Percentiles rank a stretch among this genome's conserved stretches.
Conservation (phyloP, 345 rosid species). For the Hevea brasiliensis region DNA sequence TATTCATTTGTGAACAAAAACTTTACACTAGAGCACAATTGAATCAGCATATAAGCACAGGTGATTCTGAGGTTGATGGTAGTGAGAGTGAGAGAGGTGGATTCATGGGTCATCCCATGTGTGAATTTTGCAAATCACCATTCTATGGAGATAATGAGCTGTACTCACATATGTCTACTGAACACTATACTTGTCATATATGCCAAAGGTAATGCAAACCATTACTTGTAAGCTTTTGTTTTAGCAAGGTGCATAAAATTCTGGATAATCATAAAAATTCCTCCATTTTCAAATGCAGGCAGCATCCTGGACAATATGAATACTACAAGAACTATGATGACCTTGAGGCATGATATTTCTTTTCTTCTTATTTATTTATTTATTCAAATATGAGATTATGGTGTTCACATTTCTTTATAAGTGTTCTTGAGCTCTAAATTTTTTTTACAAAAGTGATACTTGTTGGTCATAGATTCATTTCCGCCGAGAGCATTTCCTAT, state of each 20-base stretch:
- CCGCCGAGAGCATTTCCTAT: conserved; percentile 80
- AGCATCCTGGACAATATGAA: conserved; percentile 82
- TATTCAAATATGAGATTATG: background rate
- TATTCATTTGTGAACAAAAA: conserved; percentile 93
- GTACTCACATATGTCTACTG: conserved; percentile 87
- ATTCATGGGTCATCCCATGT: conserved; percentile 86
- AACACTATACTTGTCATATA: conserved; percentile 86
- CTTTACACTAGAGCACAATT: conserved; percentile 74
- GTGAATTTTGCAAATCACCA: conserved; percentile 83
- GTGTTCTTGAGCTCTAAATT: background rate
- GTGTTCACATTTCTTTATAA: background rate
- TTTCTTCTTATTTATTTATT: conserved; percentile 5
- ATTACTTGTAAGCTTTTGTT: background rate
- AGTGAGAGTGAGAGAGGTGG: conserved; percentile 97
- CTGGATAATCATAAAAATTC: background rate
- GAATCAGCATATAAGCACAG: conserved; percentile 80
- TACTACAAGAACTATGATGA: conserved; percentile 90
- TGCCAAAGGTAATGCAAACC: conserved; percentile 72
- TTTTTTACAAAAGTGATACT: background rate
- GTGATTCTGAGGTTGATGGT: conserved; percentile 96
- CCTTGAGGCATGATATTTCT: conserved; percentile 58
- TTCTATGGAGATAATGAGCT: conserved; percentile 95
- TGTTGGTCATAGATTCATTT: conserved; percentile 71
- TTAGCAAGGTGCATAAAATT: background rate
- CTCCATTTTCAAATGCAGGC: conserved; percentile 47